Base-by-base conservation (phyloP, 495 filamentous ascomycete species). In the Glonium stellatum region DNA sequence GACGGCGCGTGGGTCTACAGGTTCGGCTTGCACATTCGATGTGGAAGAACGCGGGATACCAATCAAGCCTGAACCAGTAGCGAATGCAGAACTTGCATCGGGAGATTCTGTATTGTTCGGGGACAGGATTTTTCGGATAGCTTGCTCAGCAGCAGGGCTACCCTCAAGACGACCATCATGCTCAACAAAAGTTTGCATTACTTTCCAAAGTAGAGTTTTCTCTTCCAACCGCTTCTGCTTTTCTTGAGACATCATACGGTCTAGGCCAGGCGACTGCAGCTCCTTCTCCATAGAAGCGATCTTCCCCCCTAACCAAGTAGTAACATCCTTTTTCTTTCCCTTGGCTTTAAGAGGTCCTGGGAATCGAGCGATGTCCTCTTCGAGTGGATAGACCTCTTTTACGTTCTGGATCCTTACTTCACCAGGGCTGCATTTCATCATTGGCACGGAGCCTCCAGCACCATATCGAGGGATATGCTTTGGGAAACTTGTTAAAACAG, bases 261-360 rank as follows among this genome's bases (percentile, higher is more conserved):
- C 69, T 47, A 81, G 72, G 36, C 70, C 75, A 9, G 76, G 69
- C 4, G 76, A 76, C 8, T 83, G 58, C 12, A 61, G 27, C 23
- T 78, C 79, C 22, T 78, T 80, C 71, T 92, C 89, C 25, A 97
- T 73, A 5, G 73, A 78, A 12, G 83, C 83, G 63, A 96, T 89
- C 42, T 84, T 87, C 63, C 79, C 77, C 2, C 75, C 83, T 35
- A 99, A 76, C 93, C 95, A 99, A 4, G 85, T 72, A 39, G 92
- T 56, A 4, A 88, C 80, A 57, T 99, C 95, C 74, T 97, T 97
- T 77, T 97, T 99, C 79, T 92, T 97, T 0, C 84, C 83, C 69
- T 97, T 97, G 35, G 82, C 77, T 75, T 84, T 90, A 10, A 97
- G 75, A 18, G 95, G 92, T 0, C 95, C 95, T 1, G 95, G 95